Evolutionary conservation across 2,329 filamentous ascomycete genomes (phyloP).

Genomic region (Penicillium hesseltinei): DNA sequence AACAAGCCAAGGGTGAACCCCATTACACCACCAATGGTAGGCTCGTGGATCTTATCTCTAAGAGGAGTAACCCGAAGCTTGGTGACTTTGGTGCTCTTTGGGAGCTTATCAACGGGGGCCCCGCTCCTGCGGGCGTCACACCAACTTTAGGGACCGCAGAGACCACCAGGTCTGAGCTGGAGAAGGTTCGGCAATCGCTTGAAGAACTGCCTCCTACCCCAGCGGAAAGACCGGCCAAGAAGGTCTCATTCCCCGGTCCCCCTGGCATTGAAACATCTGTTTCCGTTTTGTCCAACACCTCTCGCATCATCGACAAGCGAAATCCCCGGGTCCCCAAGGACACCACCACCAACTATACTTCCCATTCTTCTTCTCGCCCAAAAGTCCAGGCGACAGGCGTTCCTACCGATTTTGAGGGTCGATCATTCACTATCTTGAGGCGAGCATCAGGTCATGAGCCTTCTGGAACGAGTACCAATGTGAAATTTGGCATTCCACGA

Average conservation of each 20-base stretch:
- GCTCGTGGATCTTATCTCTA: background rate
- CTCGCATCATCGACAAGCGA: background rate
- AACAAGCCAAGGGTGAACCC: slow-evolving; percentile 8
- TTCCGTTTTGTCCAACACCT: slow-evolving; percentile 5
- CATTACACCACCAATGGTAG: background rate
- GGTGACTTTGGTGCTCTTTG: slow-evolving; percentile 47
- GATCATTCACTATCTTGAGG: slow-evolving; percentile 10
- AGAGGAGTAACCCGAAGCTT: slow-evolving; percentile 27
- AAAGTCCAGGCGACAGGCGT: background rate
- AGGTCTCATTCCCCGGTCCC: background rate
- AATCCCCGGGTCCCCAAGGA: background rate
- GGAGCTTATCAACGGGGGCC: slow-evolving; percentile 35
- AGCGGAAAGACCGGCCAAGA: slow-evolving; percentile 16
- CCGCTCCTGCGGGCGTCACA: slow-evolving; percentile 10
- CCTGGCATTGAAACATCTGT: background rate
- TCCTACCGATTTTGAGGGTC: background rate
- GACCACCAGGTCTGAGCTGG: background rate
- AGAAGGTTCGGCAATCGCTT: background rate
- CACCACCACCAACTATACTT: background rate
- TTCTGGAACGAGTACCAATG: background rate
- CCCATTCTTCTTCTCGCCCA: background rate
- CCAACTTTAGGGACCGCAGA: background rate
- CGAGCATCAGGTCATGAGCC: background rate
- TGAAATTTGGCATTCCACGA: background rate
- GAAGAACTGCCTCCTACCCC: slow-evolving; percentile 16